Evolutionary conservation across 345 rosid species (phyloP), one percentile per base, ranked within the genome.

Genomic region (Eucalyptus tenuipes): DNA sequence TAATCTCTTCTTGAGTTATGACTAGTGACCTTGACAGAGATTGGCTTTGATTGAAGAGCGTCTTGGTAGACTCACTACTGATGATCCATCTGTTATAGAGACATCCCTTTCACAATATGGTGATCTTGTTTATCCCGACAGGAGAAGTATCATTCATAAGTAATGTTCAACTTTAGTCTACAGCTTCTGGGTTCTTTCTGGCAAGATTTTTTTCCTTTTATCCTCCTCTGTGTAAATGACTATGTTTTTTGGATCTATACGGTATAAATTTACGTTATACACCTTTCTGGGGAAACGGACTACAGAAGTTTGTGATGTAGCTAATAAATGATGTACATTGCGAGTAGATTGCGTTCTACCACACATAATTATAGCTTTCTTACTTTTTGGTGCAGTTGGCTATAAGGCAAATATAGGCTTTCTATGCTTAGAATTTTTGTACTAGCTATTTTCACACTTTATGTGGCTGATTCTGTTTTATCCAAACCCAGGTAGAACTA

Each of bases 31-130:
- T 66, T 91, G 89, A 86, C 96, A 96, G 99, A 94, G 97, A 91
- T 97, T 97, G 92, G 87, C 91, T 61, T 87, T 89, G 96, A 86
- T 94, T 42, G 99, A 97, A 90, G 99, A 97, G 87, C 95, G 96
- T 85, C 94, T 98, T 86, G 96, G 96, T 91, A 96, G 94, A 90
- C 90, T 98, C 92, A 91, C 92, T 91, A 97, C 95, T 25, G 99
- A 98, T 94, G 97, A 94, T 91, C 94, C 96, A 40, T 86, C 91
- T 37, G 95, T 94, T 81, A 95, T 98, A 90, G 97, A 96, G 91
- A 89, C 93, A 79, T 92, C 99, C 90, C 97, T 98, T 91, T 94
- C 96, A 44, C 98, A 94, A 86, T 97, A 97, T 91, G 97, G 96
- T 89, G 98, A 97, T 90, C 92, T 97, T 91, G 98, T 96, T 85